Conservation (phyloP, 371 early-diverging fungal genomes). For the Mortierella sp. region DNA sequence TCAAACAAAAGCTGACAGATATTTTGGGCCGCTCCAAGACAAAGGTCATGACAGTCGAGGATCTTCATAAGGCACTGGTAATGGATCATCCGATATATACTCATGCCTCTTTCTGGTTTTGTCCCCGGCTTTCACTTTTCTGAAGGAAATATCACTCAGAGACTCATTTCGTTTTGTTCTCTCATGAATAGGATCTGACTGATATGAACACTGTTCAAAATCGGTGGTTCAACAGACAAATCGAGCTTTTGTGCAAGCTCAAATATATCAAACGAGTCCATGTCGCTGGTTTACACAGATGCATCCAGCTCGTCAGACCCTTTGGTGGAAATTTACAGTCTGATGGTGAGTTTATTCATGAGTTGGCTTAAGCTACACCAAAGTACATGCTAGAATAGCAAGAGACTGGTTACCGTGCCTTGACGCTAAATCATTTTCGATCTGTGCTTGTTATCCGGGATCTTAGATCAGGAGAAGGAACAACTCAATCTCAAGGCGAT, state of each 20-base stretch:
- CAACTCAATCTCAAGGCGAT: slow-evolving; percentile 33
- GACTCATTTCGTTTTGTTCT: not conserved
- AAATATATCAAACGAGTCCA: slow-evolving; percentile 48
- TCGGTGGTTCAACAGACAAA: slow-evolving; percentile 48
- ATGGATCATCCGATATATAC: too few species aligned
- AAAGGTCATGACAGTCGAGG: slow-evolving; percentile 36
- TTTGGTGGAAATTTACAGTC: slow-evolving; percentile 13
- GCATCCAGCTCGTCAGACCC: slow-evolving; percentile 28
- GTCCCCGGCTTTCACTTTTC: too few species aligned
- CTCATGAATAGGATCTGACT: slow-evolving; percentile 22
- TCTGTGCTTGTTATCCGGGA: too few species aligned
- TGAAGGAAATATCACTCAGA: too few species aligned
- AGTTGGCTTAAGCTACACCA: too few species aligned
- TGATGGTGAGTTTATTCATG: slow-evolving; percentile 15
- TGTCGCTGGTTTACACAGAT: slow-evolving; percentile 20
- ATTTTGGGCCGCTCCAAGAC: slow-evolving; percentile 39
- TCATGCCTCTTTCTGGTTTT: too few species aligned
- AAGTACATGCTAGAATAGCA: too few species aligned
- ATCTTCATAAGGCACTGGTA: slow-evolving; percentile 44
- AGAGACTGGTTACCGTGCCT: too few species aligned
- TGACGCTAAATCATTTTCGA: too few species aligned
- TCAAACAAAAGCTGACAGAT: slow-evolving; percentile 47
- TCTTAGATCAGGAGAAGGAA: slow-evolving; percentile 13
- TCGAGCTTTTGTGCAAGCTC: slow-evolving; percentile 39
- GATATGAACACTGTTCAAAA: slow-evolving; percentile 48